Evolutionary conservation across 139 green algal species (phyloP).

Genomic region (Coelastrella sp.): DNA sequence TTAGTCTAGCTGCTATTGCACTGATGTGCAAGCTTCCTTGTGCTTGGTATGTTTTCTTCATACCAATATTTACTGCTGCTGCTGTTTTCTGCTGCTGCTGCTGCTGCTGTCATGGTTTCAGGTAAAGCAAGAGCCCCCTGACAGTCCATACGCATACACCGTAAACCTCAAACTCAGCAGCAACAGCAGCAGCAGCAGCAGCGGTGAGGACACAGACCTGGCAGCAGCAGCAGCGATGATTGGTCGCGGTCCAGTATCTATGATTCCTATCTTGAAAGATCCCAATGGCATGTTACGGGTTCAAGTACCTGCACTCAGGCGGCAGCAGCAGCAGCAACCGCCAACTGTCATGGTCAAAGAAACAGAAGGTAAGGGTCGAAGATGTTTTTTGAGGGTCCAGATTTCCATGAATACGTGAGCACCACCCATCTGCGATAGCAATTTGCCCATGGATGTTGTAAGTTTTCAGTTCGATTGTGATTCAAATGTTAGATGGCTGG

Average conservation of each 20-base stretch:
- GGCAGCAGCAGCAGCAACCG: not conserved
- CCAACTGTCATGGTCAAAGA: conserved; percentile 20
- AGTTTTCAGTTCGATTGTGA: not conserved
- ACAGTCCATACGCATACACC: conserved; percentile 13
- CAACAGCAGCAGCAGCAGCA: conserved; percentile 37
- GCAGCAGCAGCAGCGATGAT: conserved; percentile 9
- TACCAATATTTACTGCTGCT: not conserved
- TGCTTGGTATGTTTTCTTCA: too few species aligned
- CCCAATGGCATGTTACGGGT: conserved; percentile 21
- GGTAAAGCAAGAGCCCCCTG: conserved; percentile 3
- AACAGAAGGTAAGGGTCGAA: not conserved
- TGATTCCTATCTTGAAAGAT: conserved; percentile 19
- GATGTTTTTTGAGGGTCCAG: not conserved
- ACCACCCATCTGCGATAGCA: not conserved
- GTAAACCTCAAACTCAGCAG: conserved; percentile 15
- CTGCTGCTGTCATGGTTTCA: not conserved
- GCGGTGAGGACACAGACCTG: not conserved
- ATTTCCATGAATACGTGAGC: not conserved
- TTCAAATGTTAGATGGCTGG: too few species aligned
- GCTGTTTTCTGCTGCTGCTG: not conserved
- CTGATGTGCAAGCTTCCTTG: too few species aligned
- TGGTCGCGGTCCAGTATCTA: not conserved
- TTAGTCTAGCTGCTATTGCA: too few species aligned
- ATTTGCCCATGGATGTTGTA: not conserved
- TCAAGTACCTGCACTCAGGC: conserved; percentile 35